Percentiles rank a stretch among this genome's conserved stretches.
Conservation (phyloP, 2,329 filamentous ascomycete species). For the Tolypocladium paradoxum region DNA sequence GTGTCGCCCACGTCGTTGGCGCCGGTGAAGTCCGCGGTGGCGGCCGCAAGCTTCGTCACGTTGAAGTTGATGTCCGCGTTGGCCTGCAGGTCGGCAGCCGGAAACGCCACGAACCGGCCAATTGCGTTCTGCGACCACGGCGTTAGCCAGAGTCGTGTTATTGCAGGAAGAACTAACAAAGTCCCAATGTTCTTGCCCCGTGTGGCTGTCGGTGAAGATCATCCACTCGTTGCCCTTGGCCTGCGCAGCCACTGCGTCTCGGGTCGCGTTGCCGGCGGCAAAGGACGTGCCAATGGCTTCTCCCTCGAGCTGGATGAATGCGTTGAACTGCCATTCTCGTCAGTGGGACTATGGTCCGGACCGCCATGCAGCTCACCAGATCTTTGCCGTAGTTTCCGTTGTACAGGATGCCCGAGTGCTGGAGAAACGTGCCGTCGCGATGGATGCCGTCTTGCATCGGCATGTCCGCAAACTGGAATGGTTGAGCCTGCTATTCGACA, state of each 20-base stretch:
- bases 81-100: constrained; percentile 10
- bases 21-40: constrained; percentile 9
- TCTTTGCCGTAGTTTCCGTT: constrained; percentile 15
- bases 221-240: constrained; percentile 12
- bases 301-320: constrained; percentile 11
- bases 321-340: constrained; percentile 7
- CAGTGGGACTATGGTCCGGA: no score
- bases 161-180: constrained; percentile 5
- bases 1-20: constrained; percentile 6
- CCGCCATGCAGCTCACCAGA: constrained; percentile 8
- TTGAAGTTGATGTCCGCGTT: constrained; percentile 15
- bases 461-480: constrained; percentile 7
- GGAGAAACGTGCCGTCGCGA: constrained; percentile 12
- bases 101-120: constrained; percentile 12
- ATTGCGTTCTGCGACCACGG: constrained; percentile 8
- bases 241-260: constrained; percentile 9
- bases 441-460: constrained; percentile 11
- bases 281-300: constrained; percentile 12
- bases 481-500: background rate
- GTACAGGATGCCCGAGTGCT: constrained; percentile 12
- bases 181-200: constrained; percentile 10
- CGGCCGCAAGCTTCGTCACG: constrained; percentile 8
- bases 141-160: background rate
- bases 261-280: constrained; percentile 6
- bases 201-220: constrained; percentile 9